Evolutionary conservation across 352 stramenopile genomes (phyloP), one percentile per base, ranked within the genome.

Genomic region (Phytopythium oedochilum): DNA sequence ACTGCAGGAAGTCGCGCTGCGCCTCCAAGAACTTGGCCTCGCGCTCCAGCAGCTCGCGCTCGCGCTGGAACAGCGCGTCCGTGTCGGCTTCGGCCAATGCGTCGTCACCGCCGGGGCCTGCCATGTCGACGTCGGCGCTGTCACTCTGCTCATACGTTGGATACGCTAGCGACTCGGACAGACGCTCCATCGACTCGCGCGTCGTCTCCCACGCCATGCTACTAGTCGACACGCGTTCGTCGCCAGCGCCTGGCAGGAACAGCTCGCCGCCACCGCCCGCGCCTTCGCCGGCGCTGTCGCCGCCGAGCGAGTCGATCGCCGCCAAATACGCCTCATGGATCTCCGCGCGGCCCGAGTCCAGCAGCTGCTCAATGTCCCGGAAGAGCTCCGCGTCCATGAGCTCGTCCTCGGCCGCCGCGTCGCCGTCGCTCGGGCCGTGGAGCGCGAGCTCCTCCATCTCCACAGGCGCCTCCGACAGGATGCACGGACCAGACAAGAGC

Each of bases 11-110:
- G 15, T 85, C 65, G 61, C 70, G 63, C 48, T 88, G 77, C 4
- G 77, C 77, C 46, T 83, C 71, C 15, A 88, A 50, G 50, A 81
- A 85, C 55, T 68, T 74, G 42, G 83, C 31, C 63, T 88, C 72
- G 20, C 74, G 58, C 18, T 53, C 31, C 48, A 72, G 46, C n/a
- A 85, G 45, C 61, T 88, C 70, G 42, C 46, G 60, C 39, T 81
- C 61, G 29, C 56, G 53, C 58, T 68, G 8, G 35, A 23, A 26
- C 39, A 45, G 20, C 39, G 39, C 20, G 39, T 45, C 39, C 8
- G 39, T 11, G 20, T 45, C 35, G 35, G 2, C 35, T n/a, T 40
- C 39, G n/a, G 28, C 28, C 39, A 20, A 11, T 2, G 18, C 39
- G 39, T 28, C 39, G 11, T 28, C 39, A 45, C 39, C n/a, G 11